A percentile compares a stretch with the other conserved stretches of the same genome.
Evolutionary conservation across 2,329 filamentous ascomycete genomes (phyloP).

Genomic region (Cercospora canescens): DNA sequence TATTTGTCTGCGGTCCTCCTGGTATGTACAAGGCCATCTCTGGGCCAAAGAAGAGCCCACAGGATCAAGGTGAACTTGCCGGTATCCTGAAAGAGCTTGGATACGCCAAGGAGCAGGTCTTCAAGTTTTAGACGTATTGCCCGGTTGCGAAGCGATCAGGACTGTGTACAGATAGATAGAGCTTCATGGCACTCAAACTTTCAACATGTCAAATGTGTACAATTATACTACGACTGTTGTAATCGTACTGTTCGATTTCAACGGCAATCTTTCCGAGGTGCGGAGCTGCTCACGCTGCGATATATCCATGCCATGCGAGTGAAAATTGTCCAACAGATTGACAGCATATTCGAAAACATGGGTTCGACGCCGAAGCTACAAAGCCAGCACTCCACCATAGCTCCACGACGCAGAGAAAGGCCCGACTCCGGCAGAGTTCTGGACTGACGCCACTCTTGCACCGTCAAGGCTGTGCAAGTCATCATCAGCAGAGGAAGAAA

Average conservation of each 20-base stretch:
- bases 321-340: neutral
- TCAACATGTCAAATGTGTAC: neutral
- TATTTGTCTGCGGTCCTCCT: conserved; percentile 94
- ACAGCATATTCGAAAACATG: neutral
- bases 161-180: conserved; percentile 21
- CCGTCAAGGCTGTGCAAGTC: neutral
- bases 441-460: conserved; percentile 7
- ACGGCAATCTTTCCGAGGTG: neutral
- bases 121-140: conserved; percentile 74
- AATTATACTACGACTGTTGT: neutral
- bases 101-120: conserved; percentile 85
- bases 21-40: conserved; percentile 91
- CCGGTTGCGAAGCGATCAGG: neutral
- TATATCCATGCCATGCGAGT: neutral
- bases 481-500: neutral
- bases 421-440: conserved; percentile 12
- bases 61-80: conserved; percentile 86
- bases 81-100: conserved; percentile 83
- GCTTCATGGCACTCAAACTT: neutral
- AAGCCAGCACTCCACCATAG: conserved; percentile 5
- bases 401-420: conserved; percentile 8
- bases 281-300: neutral
- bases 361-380: neutral
- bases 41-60: conserved; percentile 85
- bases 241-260: neutral